Conservation (phyloP, 768 basidiomycete genomes). For the Pleurotus citrinopileatus region DNA sequence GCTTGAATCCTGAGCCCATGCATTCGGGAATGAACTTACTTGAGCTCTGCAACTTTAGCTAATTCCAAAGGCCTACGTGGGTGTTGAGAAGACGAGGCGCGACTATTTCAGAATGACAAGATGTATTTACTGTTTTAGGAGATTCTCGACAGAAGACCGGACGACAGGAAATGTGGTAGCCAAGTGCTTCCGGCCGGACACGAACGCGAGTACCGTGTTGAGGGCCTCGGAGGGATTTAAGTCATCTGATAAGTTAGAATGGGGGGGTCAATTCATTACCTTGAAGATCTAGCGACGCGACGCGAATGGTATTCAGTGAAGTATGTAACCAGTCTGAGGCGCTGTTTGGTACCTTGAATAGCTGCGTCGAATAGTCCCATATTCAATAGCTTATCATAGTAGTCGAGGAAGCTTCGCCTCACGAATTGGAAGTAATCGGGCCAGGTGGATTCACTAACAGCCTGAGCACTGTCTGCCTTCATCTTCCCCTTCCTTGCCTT, state of each 20-base stretch:
- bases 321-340: too few species aligned
- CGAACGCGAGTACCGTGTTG: conserved; percentile 86
- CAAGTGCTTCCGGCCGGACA: conserved; percentile 76
- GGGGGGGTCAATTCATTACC: conserved; percentile 17
- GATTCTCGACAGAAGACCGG: conserved; percentile 73
- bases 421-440: conserved; percentile 62
- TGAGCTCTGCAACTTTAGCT: conserved; percentile 77
- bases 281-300: conserved; percentile 23
- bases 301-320: too few species aligned
- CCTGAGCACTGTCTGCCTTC: background rate
- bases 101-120: background rate
- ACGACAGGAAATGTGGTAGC: conserved; percentile 78
- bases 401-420: conserved; percentile 24
- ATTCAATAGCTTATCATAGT: background rate
- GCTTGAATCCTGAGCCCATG: background rate
- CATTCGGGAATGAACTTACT: conserved; percentile 42
- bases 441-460: conserved; percentile 34
- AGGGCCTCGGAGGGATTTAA: conserved; percentile 53
- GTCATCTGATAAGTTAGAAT: background rate
- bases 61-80: conserved; percentile 69
- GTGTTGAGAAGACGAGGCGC: conserved; percentile 4
- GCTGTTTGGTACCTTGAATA: conserved; percentile 50
- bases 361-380: conserved; percentile 26
- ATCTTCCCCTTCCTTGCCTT: too few species aligned
- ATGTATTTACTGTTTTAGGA: conserved; percentile 70